Base-by-base conservation (phyloP, 2,329 filamentous ascomycete genomes). In the Aschersonia sp. region DNA sequence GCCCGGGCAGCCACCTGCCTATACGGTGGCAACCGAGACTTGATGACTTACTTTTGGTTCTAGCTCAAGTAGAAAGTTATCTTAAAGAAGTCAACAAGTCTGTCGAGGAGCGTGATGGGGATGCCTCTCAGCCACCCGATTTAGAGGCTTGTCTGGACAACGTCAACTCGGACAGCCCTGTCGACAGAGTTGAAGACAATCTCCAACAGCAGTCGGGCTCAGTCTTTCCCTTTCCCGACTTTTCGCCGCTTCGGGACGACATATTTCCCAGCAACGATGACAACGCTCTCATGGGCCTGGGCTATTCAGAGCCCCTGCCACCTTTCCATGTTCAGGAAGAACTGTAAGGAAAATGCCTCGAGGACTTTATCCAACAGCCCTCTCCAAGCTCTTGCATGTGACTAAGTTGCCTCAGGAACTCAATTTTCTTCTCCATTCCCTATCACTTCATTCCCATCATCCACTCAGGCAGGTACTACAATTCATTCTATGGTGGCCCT, bases 51-150 rank as follows among this genome's bases (percentile, higher is more conserved):
- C 20, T 9, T 20, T 44, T n/a, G 6, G 5, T 28, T 5, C 54
- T 54, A 88, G 84, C 82, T 50, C 85, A 95, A 68, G 87, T 91
- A 40, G 89, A 92, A 66, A 87, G 77, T 44, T 74, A 89, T 53
- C 73, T 89, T 51, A 87, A 82, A 63, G 82, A 75, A 50, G 80
- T 80, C 52, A 73, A 75, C 48, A 68, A 63, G 47, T 55, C 51
- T 41, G 52, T 44, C 45, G 49, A 52, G 4, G 51, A 51, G 3
- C 43, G 41, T n/a, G 48, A 44, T 12, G 48, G 45, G 30, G 31
- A 45, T 35, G 30, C 10, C 38, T 47, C 46, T 9, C 50, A 44
- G 9, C 40, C 47, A 9, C 35, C 49, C 30, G 44, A 52, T 31
- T 48, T 47, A 12, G 29, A 30, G 4, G 43, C 51, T 30, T 31